phyloP scores from a whole-genome alignment of 163 green algal genomes.

The Coccomyxa subellipsoidea region DNA sequence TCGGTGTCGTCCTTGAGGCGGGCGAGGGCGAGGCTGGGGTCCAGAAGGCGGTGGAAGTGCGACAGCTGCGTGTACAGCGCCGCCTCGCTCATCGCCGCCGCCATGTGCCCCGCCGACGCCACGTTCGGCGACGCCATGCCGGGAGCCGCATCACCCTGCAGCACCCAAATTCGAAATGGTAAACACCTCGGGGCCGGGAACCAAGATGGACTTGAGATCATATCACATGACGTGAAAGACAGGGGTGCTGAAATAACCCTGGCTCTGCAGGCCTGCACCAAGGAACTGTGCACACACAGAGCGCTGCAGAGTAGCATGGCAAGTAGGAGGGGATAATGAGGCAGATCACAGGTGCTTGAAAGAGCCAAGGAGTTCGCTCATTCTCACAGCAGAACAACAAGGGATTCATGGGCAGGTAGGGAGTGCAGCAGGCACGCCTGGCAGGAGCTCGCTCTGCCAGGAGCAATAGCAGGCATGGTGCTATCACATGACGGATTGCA shows the following conservation, averaged over 20 bases:
- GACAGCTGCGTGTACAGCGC: conserved; percentile 76
- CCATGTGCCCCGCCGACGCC: conserved; percentile 38
- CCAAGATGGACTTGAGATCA: background rate
- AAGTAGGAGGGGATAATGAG: too few relatives aligned
- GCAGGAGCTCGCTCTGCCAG: too few relatives aligned
- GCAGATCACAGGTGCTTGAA: too few relatives aligned
- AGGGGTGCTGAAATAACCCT: background rate
- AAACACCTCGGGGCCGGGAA: background rate
- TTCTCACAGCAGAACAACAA: too few relatives aligned
- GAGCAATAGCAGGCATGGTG: too few relatives aligned
- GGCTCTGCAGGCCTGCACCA: background rate
- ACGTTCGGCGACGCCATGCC: conserved; percentile 10
- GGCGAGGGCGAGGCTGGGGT: conserved; percentile 34
- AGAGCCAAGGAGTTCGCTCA: too few relatives aligned
- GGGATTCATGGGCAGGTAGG: too few relatives aligned
- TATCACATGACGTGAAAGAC: background rate
- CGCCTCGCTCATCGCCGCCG: conserved; percentile 45
- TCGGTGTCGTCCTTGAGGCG: conserved; percentile 3
- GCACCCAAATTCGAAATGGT: background rate
- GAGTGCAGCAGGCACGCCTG: too few relatives aligned
- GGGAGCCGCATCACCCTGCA: conserved; percentile 17
- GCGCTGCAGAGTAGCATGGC: too few relatives aligned
- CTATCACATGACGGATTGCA: background rate
- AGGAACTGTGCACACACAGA: background rate
- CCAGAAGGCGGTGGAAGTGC: conserved; percentile 54